Base-by-base conservation (phyloP, 2,329 filamentous ascomycete genomes). In the Onygenales sp. region DNA sequence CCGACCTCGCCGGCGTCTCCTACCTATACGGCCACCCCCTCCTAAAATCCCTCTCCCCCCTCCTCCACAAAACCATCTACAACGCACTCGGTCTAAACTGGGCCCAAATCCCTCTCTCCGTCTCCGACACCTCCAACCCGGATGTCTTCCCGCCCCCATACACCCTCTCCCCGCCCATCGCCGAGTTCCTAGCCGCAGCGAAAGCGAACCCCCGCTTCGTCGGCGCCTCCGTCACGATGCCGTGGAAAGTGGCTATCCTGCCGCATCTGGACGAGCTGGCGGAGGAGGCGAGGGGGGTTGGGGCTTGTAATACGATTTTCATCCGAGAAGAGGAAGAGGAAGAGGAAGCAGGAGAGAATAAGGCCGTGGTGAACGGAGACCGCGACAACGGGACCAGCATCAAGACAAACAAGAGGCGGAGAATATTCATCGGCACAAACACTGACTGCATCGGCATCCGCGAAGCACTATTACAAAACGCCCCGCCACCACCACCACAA, bases 171-270 rank as follows among this genome's bases (percentile, higher is more conserved):
- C 68, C 67, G 2, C 60, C 66, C 2, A 68, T 73, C 45, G 55
- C 63, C 17, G 65, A 59, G 33, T 72, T 67, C 57, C 57, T 72
- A 5, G 58, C 59, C 41, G 64, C 66, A 27, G 66, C 71, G 58
- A 64, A 64, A 41, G 55, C 62, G 42, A 69, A 72, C 54, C 64
- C 67, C 41, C 72, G 72, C 53, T 71, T 72, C 52, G 66, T 72
- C 80, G 84, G 85, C 52, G 81, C 84, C 21, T 82, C 85, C 3
- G 83, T 92, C 39, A 92, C 87, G 17, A 93, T 92, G 87, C 88
- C 88, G 0, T 84, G 89, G 75, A 92, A 93, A 69, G 81, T 92
- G 31, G 77, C 82, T 61, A 89, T 92, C 64, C 80, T 91, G 55
- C 76, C 81, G 0, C 77, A 88, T 60, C 78, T 92, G 7, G 87